Conservation (phyloP, 2,329 filamentous ascomycete genomes). For the Byssochlamys sp. region DNA sequence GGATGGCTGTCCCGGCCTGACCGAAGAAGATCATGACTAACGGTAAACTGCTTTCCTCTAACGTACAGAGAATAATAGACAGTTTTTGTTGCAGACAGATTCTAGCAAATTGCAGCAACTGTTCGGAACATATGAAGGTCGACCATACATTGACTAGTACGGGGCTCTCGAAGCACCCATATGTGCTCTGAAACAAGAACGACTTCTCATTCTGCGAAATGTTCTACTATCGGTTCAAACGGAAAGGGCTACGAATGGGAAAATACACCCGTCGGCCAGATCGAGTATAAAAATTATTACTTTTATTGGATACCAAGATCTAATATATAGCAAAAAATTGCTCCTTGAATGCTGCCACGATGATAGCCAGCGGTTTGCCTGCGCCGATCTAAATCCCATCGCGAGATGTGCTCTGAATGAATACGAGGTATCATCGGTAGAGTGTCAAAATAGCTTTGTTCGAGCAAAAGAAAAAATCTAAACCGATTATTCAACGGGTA, state of each 20-base stretch:
- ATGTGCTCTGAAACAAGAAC: background rate
- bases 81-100: background rate
- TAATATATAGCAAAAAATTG: background rate
- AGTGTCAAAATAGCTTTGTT: background rate
- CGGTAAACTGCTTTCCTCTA: background rate
- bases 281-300: background rate
- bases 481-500: background rate
- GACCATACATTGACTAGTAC: background rate
- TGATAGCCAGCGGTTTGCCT: background rate
- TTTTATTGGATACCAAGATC: background rate
- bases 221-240: background rate
- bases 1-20: slow-evolving; percentile 80
- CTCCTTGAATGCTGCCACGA: background rate
- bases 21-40: slow-evolving; percentile 72
- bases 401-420: background rate
- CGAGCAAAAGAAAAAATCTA: background rate
- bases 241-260: background rate
- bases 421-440: background rate
- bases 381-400: background rate
- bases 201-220: background rate
- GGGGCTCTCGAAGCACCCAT: background rate
- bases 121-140: background rate
- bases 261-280: background rate
- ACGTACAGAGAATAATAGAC: background rate
- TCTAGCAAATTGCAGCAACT: background rate